These are phyloP conservation scores for Aphanomyces euteiches DNA, from an alignment of 352 stramenopile genomes.

Conservation along the genomic window DNA sequence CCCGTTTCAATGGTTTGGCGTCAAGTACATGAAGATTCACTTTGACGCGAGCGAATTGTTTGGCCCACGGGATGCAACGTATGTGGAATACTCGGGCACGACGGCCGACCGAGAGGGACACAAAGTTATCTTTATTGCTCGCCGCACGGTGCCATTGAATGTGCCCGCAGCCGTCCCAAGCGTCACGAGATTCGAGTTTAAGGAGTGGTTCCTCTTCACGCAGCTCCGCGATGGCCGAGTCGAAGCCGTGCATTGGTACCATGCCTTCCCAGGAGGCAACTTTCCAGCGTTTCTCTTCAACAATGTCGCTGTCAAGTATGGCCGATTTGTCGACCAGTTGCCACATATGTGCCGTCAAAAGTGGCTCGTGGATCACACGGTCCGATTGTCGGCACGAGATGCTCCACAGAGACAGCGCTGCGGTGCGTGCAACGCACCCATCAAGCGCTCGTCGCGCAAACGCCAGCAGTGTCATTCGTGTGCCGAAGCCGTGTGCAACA, in stretches of 20 bases:
- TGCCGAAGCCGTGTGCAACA: constrained; percentile 65
- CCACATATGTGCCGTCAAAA: constrained; percentile 1
- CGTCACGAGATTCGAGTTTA: neutral
- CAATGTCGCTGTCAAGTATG: neutral
- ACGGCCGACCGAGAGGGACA: constrained; percentile 28
- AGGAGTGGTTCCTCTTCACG: constrained; percentile 22
- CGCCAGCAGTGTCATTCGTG: constrained; percentile 78
- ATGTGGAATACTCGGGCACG: constrained; percentile 23
- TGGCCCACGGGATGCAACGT: constrained; percentile 4
- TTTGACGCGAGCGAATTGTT: neutral
- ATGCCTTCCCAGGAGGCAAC: constrained; percentile 10
- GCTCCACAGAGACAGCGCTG: neutral
- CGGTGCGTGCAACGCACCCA: neutral
- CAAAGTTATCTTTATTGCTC: constrained; percentile 21
- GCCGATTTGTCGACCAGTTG: neutral
- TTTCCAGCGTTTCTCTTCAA: constrained; percentile 27
- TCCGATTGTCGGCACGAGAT: neutral
- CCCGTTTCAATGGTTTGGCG: constrained; percentile 29
- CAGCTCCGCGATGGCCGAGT: constrained; percentile 11
- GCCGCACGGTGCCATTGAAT: neutral
- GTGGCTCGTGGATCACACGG: neutral
- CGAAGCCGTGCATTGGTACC: constrained; percentile 26
- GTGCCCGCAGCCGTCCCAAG: neutral
- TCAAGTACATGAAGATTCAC: constrained; percentile 17
- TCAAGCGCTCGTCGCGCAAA: neutral